A percentile compares a stretch with the other conserved stretches of the same genome.
Conservation (phyloP, 1,139 yeast species). For the Maudiozyma humilis region DNA sequence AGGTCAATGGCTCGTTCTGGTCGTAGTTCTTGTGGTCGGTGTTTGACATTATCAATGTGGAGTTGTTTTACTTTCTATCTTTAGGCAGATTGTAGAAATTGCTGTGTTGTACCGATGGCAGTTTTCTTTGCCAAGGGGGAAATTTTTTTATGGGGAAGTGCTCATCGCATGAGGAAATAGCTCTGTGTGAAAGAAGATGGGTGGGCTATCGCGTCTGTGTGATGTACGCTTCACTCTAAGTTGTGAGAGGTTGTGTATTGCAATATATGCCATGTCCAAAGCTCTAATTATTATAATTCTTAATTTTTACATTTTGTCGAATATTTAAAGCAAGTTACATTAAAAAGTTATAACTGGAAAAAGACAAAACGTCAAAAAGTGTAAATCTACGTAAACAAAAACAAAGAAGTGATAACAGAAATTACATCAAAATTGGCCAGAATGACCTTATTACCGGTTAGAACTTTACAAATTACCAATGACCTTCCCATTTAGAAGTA, state of each 20-base stretch:
- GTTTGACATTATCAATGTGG: background rate
- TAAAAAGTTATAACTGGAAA: background rate
- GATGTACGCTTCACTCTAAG: too few relatives aligned
- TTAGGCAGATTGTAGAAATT: background rate
- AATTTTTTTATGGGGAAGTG: too few relatives aligned
- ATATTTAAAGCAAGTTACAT: background rate
- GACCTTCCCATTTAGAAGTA: too few relatives aligned
- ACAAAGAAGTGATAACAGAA: background rate
- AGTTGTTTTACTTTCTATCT: background rate
- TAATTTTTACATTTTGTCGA: too few relatives aligned
- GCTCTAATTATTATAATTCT: too few relatives aligned
- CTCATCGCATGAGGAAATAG: background rate
- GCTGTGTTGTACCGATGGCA: background rate
- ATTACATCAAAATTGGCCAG: too few relatives aligned
- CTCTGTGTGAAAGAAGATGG: background rate
- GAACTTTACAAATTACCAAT: too few relatives aligned
- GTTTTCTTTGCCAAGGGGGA: background rate
- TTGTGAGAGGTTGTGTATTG: too few relatives aligned
- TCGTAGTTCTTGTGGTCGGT: conserved; percentile 15
- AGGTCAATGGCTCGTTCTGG: conserved; percentile 33
- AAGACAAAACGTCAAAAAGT: background rate
- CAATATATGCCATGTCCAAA: too few relatives aligned
- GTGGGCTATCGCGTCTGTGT: too few relatives aligned
- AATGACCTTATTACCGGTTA: too few relatives aligned
- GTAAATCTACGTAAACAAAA: background rate